Evolutionary conservation across 345 rosid species (phyloP).

Genomic region (Eucalyptus rudis): DNA sequence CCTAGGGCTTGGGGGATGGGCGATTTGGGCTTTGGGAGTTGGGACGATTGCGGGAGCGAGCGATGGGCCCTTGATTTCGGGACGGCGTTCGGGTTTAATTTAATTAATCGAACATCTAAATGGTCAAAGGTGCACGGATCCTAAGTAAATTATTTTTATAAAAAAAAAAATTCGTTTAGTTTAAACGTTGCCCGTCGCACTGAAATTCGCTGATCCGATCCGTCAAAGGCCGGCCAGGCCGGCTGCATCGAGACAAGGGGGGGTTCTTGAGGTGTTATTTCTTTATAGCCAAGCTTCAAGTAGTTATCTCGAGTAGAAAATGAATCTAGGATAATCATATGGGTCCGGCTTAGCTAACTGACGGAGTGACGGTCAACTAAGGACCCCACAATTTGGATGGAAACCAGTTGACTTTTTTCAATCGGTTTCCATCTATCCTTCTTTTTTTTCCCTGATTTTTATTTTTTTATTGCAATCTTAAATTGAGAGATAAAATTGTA

Average conservation of each 20-base stretch:
- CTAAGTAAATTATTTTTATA: neutral
- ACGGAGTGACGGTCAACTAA: too few species aligned
- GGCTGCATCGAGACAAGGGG: neutral
- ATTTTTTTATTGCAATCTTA: neutral
- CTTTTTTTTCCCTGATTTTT: too few species aligned
- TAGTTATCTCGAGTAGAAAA: neutral
- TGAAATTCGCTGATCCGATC: neutral
- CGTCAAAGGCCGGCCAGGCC: neutral
- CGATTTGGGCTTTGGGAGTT: neutral
- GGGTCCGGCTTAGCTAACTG: too few species aligned
- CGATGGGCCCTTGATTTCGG: neutral
- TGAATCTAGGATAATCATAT: neutral
- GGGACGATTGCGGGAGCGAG: neutral
- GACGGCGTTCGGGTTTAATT: neutral
- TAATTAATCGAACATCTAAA: neutral
- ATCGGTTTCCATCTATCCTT: neutral
- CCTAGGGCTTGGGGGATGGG: neutral
- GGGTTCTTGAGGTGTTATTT: neutral
- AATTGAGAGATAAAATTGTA: neutral
- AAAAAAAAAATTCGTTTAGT: rapidly evolving
- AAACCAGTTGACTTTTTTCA: neutral
- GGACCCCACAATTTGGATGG: too few species aligned
- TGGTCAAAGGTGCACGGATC: neutral
- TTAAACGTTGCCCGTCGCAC: neutral
- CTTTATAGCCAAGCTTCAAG: neutral